Conservation (phyloP, 108 stramenopile species). For the Epithemia pelagica region DNA sequence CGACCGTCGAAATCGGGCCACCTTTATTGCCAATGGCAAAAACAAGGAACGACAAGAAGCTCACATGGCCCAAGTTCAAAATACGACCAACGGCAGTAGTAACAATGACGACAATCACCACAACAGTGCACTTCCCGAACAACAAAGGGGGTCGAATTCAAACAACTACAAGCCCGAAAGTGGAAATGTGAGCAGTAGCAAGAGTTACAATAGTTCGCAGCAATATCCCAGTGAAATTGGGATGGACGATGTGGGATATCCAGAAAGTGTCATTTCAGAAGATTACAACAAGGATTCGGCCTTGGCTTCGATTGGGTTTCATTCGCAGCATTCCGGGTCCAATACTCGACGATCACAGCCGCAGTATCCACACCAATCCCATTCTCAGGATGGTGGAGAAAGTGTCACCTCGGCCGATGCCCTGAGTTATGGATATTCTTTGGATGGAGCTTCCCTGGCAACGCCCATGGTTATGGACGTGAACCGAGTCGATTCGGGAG, state of each 20-base stretch:
- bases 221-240: not conserved
- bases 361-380: too few relatives aligned
- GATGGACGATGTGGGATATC: slow-evolving; percentile 9
- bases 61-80: not conserved
- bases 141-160: not conserved
- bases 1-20: slow-evolving; percentile 23
- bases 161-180: too few relatives aligned
- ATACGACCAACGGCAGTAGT: not conserved
- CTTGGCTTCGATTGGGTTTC: not conserved
- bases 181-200: not conserved
- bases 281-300: slow-evolving; percentile 5
- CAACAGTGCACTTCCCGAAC: not conserved
- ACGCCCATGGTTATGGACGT: not conserved
- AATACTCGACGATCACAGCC: too few relatives aligned
- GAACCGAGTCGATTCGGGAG: not conserved
- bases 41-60: not conserved
- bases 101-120: not conserved
- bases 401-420: not conserved
- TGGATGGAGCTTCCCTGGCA: not conserved
- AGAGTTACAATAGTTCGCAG: not conserved
- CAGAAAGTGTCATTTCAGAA: slow-evolving; percentile 28
- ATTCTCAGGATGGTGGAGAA: not conserved
- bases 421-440: not conserved
- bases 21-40: slow-evolving; percentile 19
- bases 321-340: not conserved